phyloP scores from a whole-genome alignment of 2,329 filamentous ascomycete genomes.

The Ascochyta lentis region DNA sequence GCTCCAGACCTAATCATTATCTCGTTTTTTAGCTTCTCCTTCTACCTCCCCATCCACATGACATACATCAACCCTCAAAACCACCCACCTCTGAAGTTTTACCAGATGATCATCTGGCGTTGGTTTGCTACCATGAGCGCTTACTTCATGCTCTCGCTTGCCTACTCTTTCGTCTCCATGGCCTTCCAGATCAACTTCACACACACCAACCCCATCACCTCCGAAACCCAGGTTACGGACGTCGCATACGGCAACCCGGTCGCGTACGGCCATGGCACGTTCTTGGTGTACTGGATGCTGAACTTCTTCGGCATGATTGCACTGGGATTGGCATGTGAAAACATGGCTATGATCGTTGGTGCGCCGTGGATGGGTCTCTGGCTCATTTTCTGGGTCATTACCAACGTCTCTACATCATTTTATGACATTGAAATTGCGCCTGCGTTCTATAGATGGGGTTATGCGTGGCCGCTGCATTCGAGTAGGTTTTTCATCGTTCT shows the following conservation, averaged over 20 bases:
- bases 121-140: slow-evolving; percentile 62
- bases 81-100: slow-evolving; percentile 65
- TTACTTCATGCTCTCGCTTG: slow-evolving; percentile 68
- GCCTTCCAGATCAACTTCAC: slow-evolving; percentile 68
- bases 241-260: slow-evolving; percentile 54
- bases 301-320: slow-evolving; percentile 70
- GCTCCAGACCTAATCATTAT: slow-evolving; percentile 65
- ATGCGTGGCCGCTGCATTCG: slow-evolving; percentile 68
- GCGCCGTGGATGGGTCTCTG: slow-evolving; percentile 68
- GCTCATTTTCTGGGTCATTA: slow-evolving; percentile 72
- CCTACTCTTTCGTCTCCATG: slow-evolving; percentile 68
- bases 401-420: slow-evolving; percentile 67
- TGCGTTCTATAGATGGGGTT: slow-evolving; percentile 67
- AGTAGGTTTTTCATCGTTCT: slow-evolving; percentile 38
- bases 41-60: slow-evolving; percentile 69
- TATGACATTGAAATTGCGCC: slow-evolving; percentile 66
- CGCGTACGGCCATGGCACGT: slow-evolving; percentile 64
- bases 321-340: slow-evolving; percentile 68
- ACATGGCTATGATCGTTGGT: slow-evolving; percentile 68
- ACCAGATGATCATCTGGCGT: slow-evolving; percentile 65
- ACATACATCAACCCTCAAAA: slow-evolving; percentile 62
- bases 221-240: slow-evolving; percentile 51
- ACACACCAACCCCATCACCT: slow-evolving; percentile 51
- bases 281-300: slow-evolving; percentile 69
- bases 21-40: slow-evolving; percentile 70